Base-by-base conservation (phyloP, 129 eudicot species). In the Helianthus tuberosus region DNA sequence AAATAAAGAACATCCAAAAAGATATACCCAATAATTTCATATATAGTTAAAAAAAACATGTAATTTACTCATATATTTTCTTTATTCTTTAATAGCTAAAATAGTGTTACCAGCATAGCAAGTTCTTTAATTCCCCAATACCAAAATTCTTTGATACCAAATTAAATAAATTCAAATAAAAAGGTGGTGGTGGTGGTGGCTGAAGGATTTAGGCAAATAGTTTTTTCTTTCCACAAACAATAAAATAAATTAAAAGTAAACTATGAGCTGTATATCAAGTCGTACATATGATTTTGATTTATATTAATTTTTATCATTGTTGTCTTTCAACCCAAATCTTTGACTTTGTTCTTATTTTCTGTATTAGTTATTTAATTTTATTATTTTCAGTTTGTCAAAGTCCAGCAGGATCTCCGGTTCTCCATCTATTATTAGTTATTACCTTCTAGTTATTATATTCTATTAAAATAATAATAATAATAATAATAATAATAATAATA, bases 191-290 rank as follows among this genome's bases (percentile, higher is more conserved):
- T 20, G 43, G 54, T 49, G n/a, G 16, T 6, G 11, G 47, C 47
- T 43, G 5, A 14, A n/a, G 16, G 55, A 5, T 60, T 43, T 47
- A 5, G 55, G 35, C 66, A 36, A 55, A 9, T 70, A 54, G 65
- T 43, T 5, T 58, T 71, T 54, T 53, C 6, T 10, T 6, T 6
- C 11, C 29, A 44, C 17, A 13, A 6, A 29, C 27, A 36, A 36
- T 6, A 71, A 8, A 11, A 25, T 11, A 46, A 3, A 14, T 43
- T 5, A 13, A 72, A 71, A 17, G 68, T 59, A 72, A 68, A 58
- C 68, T 53, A 14, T 72, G 68, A 72, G 68, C 68, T 72, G 68
- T 72, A 60, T 58, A 39, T 72, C 44, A 72, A 72, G 68, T 59
- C 46, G 55, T 44, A 48, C 44, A 55, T 27, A 14, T 43, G 44